Evolutionary conservation across 306 rosid genomes (phyloP).

Genomic region (Cercis canadensis): DNA sequence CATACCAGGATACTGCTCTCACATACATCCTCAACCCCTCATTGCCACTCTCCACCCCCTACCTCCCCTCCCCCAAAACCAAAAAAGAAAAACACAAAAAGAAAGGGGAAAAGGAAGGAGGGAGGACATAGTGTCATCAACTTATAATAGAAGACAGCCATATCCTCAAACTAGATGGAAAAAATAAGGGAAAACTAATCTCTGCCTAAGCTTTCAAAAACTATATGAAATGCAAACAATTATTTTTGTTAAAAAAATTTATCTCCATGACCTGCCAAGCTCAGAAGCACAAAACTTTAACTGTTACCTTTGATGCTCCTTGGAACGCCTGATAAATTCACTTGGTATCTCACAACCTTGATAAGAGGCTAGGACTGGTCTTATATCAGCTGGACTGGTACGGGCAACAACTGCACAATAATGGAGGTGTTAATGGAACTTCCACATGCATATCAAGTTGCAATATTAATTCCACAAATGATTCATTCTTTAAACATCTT

Average conservation of each 20-base stretch:
- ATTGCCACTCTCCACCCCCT: too few species aligned
- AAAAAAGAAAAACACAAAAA: background rate
- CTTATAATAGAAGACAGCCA: background rate
- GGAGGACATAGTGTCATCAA: background rate
- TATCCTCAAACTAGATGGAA: background rate
- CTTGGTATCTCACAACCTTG: conserved; percentile 83
- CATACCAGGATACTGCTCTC: too few species aligned
- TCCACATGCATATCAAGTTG: conserved; percentile 20
- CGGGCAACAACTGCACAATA: conserved; percentile 86
- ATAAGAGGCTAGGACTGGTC: conserved; percentile 84
- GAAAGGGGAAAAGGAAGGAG: too few species aligned
- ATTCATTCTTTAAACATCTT: conserved; percentile 21
- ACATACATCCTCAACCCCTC: too few species aligned
- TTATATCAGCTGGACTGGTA: conserved; percentile 83
- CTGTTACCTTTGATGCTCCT: conserved; percentile 73
- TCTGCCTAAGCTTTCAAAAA: background rate
- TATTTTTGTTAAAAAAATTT: background rate
- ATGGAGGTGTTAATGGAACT: conserved; percentile 32
- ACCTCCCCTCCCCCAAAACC: too few species aligned
- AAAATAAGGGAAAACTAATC: background rate
- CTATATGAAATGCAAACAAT: background rate
- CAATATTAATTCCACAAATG: background rate
- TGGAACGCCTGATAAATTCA: conserved; percentile 87
- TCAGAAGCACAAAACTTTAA: background rate
- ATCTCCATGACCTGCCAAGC: background rate